Conservation (phyloP, 495 filamentous ascomycete genomes). For the Penicillium ucsense region DNA sequence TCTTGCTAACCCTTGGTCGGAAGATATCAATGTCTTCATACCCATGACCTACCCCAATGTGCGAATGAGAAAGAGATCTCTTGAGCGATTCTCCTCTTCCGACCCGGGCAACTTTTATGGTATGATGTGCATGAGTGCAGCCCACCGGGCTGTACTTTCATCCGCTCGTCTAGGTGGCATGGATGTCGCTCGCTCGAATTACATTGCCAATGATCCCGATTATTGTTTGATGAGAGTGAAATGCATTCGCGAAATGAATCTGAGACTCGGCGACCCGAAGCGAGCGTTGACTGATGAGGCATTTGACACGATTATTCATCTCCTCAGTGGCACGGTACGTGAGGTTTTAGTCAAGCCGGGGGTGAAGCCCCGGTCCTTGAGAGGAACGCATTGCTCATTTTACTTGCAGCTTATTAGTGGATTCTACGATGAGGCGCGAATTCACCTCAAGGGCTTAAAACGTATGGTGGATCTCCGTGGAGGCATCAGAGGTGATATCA, state of each 20-base stretch:
- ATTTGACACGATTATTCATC: slow-evolving; percentile 28
- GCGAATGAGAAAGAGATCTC: slow-evolving; percentile 6
- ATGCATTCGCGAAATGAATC: slow-evolving; percentile 25
- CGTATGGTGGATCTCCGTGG: slow-evolving; percentile 29
- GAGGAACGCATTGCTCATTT: slow-evolving; percentile 2
- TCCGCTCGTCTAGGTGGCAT: slow-evolving; percentile 9
- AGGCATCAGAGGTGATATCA: slow-evolving; percentile 20
- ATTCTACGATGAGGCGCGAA: slow-evolving; percentile 23
- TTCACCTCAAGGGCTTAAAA: slow-evolving; percentile 24
- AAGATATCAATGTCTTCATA: slow-evolving; percentile 13
- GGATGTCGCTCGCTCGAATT: not conserved
- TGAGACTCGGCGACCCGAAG: slow-evolving; percentile 19
- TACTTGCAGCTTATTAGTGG: slow-evolving; percentile 21
- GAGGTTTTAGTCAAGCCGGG: not conserved
- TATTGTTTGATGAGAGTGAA: slow-evolving; percentile 29
- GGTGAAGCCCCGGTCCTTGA: not conserved
- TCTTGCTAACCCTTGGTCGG: not conserved
- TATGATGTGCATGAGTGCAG: slow-evolving; percentile 29
- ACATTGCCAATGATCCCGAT: slow-evolving; percentile 16
- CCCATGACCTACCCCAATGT: slow-evolving; percentile 29
- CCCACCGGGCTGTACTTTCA: slow-evolving; percentile 22
- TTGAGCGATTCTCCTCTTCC: slow-evolving; percentile 21
- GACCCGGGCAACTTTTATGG: slow-evolving; percentile 28
- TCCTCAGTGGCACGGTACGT: slow-evolving; percentile 24
- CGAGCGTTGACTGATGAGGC: slow-evolving; percentile 21